Evolutionary conservation across 805 yeast genomes (phyloP).

Genomic region (Starmera caribaea): DNA sequence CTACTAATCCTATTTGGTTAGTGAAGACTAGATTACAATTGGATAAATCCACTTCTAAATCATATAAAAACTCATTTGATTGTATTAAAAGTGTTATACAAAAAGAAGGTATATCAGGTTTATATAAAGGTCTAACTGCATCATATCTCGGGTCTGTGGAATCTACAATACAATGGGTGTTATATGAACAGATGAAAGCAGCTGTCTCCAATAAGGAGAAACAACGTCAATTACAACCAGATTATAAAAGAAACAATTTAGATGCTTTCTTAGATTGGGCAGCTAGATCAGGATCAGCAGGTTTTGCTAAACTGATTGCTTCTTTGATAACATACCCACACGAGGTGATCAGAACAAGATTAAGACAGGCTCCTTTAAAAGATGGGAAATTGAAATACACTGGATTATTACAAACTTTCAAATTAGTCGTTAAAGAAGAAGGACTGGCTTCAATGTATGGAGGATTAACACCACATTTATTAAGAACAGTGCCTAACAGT

Average conservation of each 20-base stretch:
- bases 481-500: constrained; percentile 96
- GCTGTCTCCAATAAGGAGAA: constrained; percentile 46
- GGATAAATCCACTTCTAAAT: constrained; percentile 59
- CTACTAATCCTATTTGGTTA: constrained; percentile 97
- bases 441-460: constrained; percentile 93
- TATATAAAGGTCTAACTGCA: constrained; percentile 89
- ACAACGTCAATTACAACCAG: constrained; percentile 22
- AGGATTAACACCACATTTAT: constrained; percentile 92
- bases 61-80: constrained; percentile 78
- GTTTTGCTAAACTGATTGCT: constrained; percentile 90
- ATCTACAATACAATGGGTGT: constrained; percentile 91
- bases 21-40: constrained; percentile 90
- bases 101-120: constrained; percentile 70
- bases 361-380: constrained; percentile 86
- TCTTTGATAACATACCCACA: constrained; percentile 93
- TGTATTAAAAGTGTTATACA: constrained; percentile 61
- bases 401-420: constrained; percentile 83
- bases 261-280: constrained; percentile 82
- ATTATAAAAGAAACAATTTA: constrained; percentile 27
- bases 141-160: constrained; percentile 91
- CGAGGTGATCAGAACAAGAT: constrained; percentile 91
- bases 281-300: constrained; percentile 96
- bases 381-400: constrained; percentile 81
- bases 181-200: constrained; percentile 88
- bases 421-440: constrained; percentile 79